Evolutionary conservation across 2,329 filamentous ascomycete genomes (phyloP).

Genomic region (Taxawa tesnikishii): DNA sequence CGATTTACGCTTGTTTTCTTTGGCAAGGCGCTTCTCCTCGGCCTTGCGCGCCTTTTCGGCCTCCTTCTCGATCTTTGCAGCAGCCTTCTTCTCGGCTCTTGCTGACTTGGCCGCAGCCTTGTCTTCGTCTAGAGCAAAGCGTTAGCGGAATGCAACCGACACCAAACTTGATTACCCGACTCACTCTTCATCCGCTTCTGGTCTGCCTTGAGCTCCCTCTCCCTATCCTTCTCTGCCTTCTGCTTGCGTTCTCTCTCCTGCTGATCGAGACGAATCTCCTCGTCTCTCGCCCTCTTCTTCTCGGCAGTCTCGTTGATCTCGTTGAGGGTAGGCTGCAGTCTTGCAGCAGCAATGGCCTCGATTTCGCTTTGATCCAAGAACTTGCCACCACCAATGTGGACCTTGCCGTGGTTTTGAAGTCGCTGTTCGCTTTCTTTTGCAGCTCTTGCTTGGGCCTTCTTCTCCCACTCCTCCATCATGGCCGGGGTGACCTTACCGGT

Average conservation of each 20-base stretch:
- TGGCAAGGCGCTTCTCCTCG: constrained; percentile 37
- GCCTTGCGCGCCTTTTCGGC: constrained; percentile 36
- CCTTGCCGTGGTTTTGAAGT: constrained; percentile 43
- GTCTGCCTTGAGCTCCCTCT: constrained; percentile 32
- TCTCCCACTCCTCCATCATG: constrained; percentile 65
- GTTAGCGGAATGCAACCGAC: too few species aligned
- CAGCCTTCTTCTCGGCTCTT: constrained; percentile 36
- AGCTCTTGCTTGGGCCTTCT: constrained; percentile 59
- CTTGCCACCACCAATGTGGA: constrained; percentile 68
- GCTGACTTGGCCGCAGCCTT: constrained; percentile 33
- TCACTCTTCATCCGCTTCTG: constrained; percentile 44
- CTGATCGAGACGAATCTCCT: constrained; percentile 49
- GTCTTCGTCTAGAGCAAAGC: constrained; percentile 39
- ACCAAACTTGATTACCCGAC: too few species aligned
- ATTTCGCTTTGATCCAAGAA: constrained; percentile 69
- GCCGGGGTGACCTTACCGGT: constrained; percentile 62
- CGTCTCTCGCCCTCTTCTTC: constrained; percentile 53
- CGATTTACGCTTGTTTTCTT: constrained; percentile 43
- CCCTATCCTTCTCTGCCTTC: constrained; percentile 40
- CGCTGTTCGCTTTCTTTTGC: constrained; percentile 50
- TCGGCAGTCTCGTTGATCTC: constrained; percentile 74
- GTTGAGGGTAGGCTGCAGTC: constrained; percentile 72
- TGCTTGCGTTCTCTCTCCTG: constrained; percentile 52
- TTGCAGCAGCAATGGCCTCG: constrained; percentile 62
- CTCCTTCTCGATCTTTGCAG: constrained; percentile 23